Base-by-base conservation (phyloP, 352 stramenopile genomes). In the Pythium myriotylum region DNA sequence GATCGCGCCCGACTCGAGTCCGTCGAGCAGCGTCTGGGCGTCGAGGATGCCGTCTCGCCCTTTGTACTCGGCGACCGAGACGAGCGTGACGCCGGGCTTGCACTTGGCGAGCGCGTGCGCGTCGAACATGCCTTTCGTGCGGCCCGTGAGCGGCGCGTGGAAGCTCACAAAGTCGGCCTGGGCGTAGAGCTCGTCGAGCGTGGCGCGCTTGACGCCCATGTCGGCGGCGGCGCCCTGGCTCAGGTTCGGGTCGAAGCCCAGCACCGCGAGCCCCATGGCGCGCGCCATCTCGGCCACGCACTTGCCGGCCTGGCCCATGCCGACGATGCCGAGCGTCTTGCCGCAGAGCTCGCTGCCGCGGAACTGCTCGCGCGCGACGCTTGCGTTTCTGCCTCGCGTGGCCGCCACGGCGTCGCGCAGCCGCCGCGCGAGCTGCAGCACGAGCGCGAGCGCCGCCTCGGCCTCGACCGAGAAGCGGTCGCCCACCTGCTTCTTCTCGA, bases 131-230 rank as follows among this genome's bases (percentile, higher is more conserved):
- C 95, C 76, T 41, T 81, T 79, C 37, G 97, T 95, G 14, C 88
- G 77, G 29, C 91, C 96, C 41, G 97, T 98, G 62, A 98, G 89
- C 17, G 96, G 96, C 46, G 96, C 95, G 75, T 99, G 97, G 70
- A 99, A 89, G 23, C 82, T 91, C 57, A 98, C 86, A 69, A 98
- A 97, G 80, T 98, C 96, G 39, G 81, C 89, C 33, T 71, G 68
- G 27, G 60, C 54, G 62, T 91, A 94, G 33, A 94, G 63, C 22
- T 90, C 74, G 43, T 83, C 67, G 32, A 94, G 72, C 10, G 76
- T 75, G 2, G 79, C 65, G 37, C 75, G 72, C 59, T 86, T 88
- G 51, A 92, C 78, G 23, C 83, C 83, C 70, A 91, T 75, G 47
- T 76, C 54, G 42, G 76, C 77, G 0, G 83, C 83, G 10, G 73